Base-by-base conservation (phyloP, 192 early-diverging fungal species). In the Pilobolus umbonatus region DNA sequence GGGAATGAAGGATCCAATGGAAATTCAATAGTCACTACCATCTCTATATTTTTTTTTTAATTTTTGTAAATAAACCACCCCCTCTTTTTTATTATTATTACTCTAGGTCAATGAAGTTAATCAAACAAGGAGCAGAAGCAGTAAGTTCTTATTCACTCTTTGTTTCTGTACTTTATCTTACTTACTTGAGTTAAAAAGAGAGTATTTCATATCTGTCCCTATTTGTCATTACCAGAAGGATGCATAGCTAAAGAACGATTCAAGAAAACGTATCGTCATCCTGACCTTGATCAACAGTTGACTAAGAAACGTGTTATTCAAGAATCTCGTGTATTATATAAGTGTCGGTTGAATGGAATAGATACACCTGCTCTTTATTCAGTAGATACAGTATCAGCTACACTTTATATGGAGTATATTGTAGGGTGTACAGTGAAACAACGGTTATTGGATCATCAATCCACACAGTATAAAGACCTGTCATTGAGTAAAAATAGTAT, bases 401-500 rank as follows among this genome's bases (percentile, higher is more conserved):
- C 85, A 19, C 88, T 99, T 53, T 96, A 91, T 60, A 97, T 98
- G 86, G 94, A 99, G 69, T 85, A 81, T 51, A 79, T 99, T 21
- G 69, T 79, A 5, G 94, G 94, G 1, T 65, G 55, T 36, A 93
- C 89, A 7, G 80, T 96, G 7, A 86, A 88, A 44, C 88, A 90
- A 49, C 80, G 70, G 53, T 64, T 92, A 2, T 51, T 80, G 11
- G 73, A 57, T 40, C 67, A 61, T 14, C 57, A 65, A 62, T 24
- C 62, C 47, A 21, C 30, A 60, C 10, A 24, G 24, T 35, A 42
- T 61, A 15, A 38, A 40, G 17, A 46, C 47, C 21, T 54, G 40
- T 49, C 60, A 10, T 36, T 58, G 24, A 48, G 64, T 35, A 36
- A 15, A 25, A 40, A 3, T 39, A 25, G 2, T 4, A 35, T 35